These are phyloP conservation scores for Candida neerlandica DNA, from an alignment of 1,139 yeast genomes.

Conservation along the genomic window DNA sequence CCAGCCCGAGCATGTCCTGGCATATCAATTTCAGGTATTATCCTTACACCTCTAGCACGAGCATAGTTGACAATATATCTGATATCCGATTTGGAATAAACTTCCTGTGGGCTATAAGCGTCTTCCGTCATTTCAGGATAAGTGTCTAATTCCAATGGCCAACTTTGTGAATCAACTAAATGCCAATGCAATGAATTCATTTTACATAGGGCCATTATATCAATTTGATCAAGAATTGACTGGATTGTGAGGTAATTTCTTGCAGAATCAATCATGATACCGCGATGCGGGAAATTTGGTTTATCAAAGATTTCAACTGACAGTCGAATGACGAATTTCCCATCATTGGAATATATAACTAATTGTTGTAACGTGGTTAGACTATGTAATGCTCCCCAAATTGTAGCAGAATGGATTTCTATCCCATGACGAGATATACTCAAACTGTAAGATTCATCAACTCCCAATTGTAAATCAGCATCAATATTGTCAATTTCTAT, in stretches of 20 bases:
- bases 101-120: constrained; percentile 42
- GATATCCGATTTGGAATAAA: constrained; percentile 37
- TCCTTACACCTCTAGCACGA: constrained; percentile 40
- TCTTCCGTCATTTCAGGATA: constrained; percentile 48
- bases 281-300: constrained; percentile 48
- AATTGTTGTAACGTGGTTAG: constrained; percentile 49
- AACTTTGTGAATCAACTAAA: constrained; percentile 46
- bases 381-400: constrained; percentile 52
- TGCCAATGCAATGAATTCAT: constrained; percentile 53
- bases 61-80: constrained; percentile 38
- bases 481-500: constrained; percentile 25
- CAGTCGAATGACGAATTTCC: constrained; percentile 31
- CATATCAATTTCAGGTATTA: constrained; percentile 51
- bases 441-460: constrained; percentile 44
- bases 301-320: constrained; percentile 38
- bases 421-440: constrained; percentile 19
- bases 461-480: constrained; percentile 41
- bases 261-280: constrained; percentile 47
- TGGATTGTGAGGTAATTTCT: constrained; percentile 40
- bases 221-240: constrained; percentile 40
- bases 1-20: constrained; percentile 55
- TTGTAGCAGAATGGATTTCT: constrained; percentile 33
- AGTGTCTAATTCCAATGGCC: constrained; percentile 43
- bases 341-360: constrained; percentile 28
- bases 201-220: constrained; percentile 44